These are phyloP conservation scores for Dispira simplex DNA, from an alignment of 192 early-diverging fungal genomes.

Conservation along the genomic window DNA sequence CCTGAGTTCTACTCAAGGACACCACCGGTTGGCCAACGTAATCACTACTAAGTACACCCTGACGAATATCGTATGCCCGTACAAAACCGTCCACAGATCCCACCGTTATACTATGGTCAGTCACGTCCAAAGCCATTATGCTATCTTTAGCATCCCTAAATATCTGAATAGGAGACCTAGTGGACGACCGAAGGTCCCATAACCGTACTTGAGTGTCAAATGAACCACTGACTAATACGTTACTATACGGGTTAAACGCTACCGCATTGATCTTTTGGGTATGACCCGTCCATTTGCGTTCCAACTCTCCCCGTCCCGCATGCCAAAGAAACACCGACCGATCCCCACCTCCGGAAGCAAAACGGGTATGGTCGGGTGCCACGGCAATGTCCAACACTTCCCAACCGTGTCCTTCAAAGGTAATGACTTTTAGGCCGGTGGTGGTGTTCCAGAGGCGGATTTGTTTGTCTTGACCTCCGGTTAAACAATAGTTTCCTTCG, in stretches of 20 bases:
- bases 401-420: slow-evolving; percentile 75
- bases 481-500: slow-evolving; percentile 66
- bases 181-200: slow-evolving; percentile 25
- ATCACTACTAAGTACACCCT: slow-evolving; percentile 51
- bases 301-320: slow-evolving; percentile 48
- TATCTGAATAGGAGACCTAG: slow-evolving; percentile 56
- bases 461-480: slow-evolving; percentile 60
- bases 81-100: slow-evolving; percentile 75
- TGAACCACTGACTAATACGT: slow-evolving; percentile 66
- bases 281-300: slow-evolving; percentile 67
- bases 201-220: slow-evolving; percentile 36
- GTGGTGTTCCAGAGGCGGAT: slow-evolving; percentile 54
- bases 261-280: slow-evolving; percentile 72
- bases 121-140: slow-evolving; percentile 59
- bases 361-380: slow-evolving; percentile 39
- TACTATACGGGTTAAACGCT: slow-evolving; percentile 58
- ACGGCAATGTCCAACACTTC: slow-evolving; percentile 56
- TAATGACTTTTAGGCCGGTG: slow-evolving; percentile 52
- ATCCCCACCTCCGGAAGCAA: slow-evolving; percentile 75
- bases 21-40: slow-evolving; percentile 65
- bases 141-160: slow-evolving; percentile 77
- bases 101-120: slow-evolving; percentile 53
- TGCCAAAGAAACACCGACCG: slow-evolving; percentile 79
- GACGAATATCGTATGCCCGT: slow-evolving; percentile 74
- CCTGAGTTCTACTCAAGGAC: slow-evolving; percentile 44